Evolutionary conservation across 2,329 filamentous ascomycete genomes (phyloP), one percentile per base, ranked within the genome.

Genomic region (Colletotrichum tropicicola): DNA sequence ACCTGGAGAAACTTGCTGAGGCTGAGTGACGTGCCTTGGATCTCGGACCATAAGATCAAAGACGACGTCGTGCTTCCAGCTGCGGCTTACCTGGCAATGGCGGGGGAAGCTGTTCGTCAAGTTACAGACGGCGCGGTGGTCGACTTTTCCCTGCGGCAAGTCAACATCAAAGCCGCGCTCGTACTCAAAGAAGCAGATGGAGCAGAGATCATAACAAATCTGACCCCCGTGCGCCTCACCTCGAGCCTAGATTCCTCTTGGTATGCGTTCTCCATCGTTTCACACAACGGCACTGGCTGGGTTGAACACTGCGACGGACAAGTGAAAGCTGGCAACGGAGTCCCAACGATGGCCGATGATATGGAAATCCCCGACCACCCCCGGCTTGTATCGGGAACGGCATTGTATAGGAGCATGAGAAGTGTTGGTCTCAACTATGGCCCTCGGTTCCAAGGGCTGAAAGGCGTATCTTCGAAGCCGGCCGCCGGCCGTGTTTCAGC

Each of bases 21-120:
- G 5, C 1, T 72, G 1, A 56, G 63, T 1, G 45, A 71, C 32
- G 61, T 45, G 3, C 75, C 83, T 10, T 84, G 83, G 57, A 73
- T 81, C 2, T 71, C 78, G 23, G 80, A 83, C 60, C 82, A 83
- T 72, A 67, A 71, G n/a, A 78, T 83, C 73, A 74, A 79, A 43
- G 79, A 74, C 56, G 73, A 82, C 39, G 75, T 77, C 39, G 74
- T 83, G 66, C 80, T 80, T 53, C 77, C 81, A 30, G 76, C 73
- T 25, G 73, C 76, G 1, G 80, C 78, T 8, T 73, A 75, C 27
- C 68, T 77, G 1, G 74, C 76, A 6, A 74, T 81, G 70, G 59
- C 59, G 3, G 52, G 37, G 9, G 59, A 57, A 32, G 59, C 52
- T 6, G 45, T 52, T 10, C 35, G 47, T 3, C 45, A 63, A 32